phyloP scores from a whole-genome alignment of 495 filamentous ascomycete genomes.

The Aspergillus affinis region DNA sequence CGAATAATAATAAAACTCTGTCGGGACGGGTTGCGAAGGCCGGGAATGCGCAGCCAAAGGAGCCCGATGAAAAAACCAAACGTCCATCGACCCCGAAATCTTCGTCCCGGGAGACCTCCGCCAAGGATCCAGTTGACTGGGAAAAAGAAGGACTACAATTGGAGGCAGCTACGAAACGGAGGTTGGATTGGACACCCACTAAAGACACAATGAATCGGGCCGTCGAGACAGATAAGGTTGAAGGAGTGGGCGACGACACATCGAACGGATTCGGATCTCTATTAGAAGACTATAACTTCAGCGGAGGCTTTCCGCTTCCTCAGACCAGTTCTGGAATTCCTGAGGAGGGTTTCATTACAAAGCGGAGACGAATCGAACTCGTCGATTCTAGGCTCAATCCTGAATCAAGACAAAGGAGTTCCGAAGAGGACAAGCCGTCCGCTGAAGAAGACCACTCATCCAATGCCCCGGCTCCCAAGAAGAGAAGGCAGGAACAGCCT shows the following conservation, averaged over 20 bases:
- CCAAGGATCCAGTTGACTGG: constrained; percentile 14
- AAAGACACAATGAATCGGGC: constrained; percentile 18
- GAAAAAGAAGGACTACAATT: constrained; percentile 30
- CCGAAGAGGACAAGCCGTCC: constrained; percentile 11
- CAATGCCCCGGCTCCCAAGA: constrained; percentile 21
- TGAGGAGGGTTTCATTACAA: constrained; percentile 33
- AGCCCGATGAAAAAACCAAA: constrained; percentile 15
- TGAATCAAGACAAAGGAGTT: constrained; percentile 10
- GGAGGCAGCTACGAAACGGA: constrained; percentile 37
- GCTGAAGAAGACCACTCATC: constrained; percentile 16
- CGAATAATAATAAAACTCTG: constrained; percentile 36
- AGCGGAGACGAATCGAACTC: constrained; percentile 42
- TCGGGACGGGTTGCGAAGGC: constrained; percentile 37
- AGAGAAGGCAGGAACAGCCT: constrained; percentile 56
- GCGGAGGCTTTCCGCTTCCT: constrained; percentile 15
- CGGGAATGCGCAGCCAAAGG: constrained; percentile 17
- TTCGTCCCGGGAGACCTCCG: neutral
- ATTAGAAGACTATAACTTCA: constrained; percentile 37
- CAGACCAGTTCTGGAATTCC: constrained; percentile 9
- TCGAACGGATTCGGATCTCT: constrained; percentile 26
- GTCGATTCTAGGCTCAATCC: constrained; percentile 29
- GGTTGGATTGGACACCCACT: constrained; percentile 48
- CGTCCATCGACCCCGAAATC: constrained; percentile 2
- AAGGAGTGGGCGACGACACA: neutral
- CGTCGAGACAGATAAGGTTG: constrained; percentile 15